Evolutionary conservation across 2,329 filamentous ascomycete genomes (phyloP).

Genomic region (Xylariomycetidae sp.): DNA sequence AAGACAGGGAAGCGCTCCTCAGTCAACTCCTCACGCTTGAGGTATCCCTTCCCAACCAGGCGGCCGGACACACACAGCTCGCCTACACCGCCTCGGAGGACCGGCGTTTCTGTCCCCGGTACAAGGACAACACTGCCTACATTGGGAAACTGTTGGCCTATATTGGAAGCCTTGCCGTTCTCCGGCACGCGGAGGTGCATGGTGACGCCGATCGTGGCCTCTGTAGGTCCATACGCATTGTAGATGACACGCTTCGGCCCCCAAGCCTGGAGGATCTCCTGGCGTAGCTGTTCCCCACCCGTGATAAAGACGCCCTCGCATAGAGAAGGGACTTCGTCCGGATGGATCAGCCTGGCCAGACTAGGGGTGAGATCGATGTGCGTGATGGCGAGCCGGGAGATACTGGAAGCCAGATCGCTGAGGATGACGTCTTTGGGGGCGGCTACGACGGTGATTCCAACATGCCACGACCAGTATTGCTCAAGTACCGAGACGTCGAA

Average conservation of each 20-base stretch:
- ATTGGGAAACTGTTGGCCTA: conserved; percentile 80
- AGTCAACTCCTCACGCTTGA: conserved; percentile 75
- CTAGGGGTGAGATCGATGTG: conserved; percentile 91
- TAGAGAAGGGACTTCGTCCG: conserved; percentile 72
- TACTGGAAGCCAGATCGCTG: conserved; percentile 70
- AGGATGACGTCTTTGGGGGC: conserved; percentile 80
- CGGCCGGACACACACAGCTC: conserved; percentile 85
- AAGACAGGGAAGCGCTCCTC: conserved; percentile 67
- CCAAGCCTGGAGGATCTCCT: conserved; percentile 85
- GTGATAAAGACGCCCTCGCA: conserved; percentile 87
- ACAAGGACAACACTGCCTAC: conserved; percentile 76
- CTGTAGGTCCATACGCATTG: conserved; percentile 89
- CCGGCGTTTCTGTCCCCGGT: conserved; percentile 62
- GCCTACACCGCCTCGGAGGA: conserved; percentile 72
- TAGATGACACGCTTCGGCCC: conserved; percentile 75
- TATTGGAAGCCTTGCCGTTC: conserved; percentile 79
- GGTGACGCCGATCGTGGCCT: conserved; percentile 87
- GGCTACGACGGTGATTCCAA: conserved; percentile 77
- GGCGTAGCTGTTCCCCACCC: conserved; percentile 79
- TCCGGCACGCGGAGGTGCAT: conserved; percentile 77
- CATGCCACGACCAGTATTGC: conserved; percentile 93
- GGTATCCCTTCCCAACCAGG: conserved; percentile 83
- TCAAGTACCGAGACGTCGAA: conserved; percentile 92
- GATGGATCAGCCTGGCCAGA: conserved; percentile 70
- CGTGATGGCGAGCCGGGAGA: conserved; percentile 68